phyloP scores from a whole-genome alignment of 2,329 filamentous ascomycete genomes.

The Aspergillus sp. region DNA sequence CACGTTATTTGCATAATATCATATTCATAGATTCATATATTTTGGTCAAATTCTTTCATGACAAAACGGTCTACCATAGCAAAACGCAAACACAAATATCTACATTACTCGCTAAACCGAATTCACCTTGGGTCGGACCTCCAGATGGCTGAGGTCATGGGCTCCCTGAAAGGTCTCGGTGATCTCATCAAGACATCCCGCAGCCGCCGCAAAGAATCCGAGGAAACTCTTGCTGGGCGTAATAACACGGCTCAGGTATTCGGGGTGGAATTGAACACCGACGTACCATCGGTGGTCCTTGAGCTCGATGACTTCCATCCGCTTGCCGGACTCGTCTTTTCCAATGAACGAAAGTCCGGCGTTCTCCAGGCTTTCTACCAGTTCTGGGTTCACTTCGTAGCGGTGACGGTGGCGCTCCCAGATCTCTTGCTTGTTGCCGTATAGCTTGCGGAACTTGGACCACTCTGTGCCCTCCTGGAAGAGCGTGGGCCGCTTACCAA shows the following conservation, averaged over 20 bases:
- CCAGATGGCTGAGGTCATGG: constrained; percentile 10
- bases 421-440: constrained; percentile 58
- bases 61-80: neutral
- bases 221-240: constrained; percentile 74
- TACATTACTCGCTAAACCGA: neutral
- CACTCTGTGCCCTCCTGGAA: constrained; percentile 77
- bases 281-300: constrained; percentile 83
- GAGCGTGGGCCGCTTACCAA: constrained; percentile 70
- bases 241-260: constrained; percentile 76
- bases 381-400: constrained; percentile 85
- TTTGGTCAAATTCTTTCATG: too few species aligned
- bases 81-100: neutral
- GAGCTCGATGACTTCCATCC: constrained; percentile 82
- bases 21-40: too few species aligned
- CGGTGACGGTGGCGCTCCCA: constrained; percentile 82
- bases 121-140: neutral
- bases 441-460: constrained; percentile 74
- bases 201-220: constrained; percentile 78
- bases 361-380: constrained; percentile 66
- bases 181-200: constrained; percentile 60
- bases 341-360: constrained; percentile 74
- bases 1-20: too few species aligned
- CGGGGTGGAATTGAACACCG: constrained; percentile 84
- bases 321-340: constrained; percentile 73
- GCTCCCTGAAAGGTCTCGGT: constrained; percentile 23